These are phyloP conservation scores for Candida wancherniae DNA, from an alignment of 805 yeast species.

Conservation along the genomic window DNA sequence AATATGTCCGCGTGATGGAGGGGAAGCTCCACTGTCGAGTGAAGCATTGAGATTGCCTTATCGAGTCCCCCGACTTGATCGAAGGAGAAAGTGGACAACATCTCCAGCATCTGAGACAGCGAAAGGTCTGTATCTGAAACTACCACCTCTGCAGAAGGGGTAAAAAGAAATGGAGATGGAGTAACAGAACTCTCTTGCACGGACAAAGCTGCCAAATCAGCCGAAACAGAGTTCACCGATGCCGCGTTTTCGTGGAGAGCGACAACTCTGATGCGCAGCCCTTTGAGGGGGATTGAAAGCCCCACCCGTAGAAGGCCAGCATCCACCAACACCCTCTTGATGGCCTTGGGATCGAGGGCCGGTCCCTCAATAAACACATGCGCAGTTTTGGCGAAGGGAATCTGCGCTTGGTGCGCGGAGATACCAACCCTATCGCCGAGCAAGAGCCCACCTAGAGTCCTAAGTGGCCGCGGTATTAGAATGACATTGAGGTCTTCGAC, in stretches of 20 bases:
- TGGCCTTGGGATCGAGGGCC: conserved; percentile 19
- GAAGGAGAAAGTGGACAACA: too few species aligned
- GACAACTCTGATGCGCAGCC: conserved; percentile 21
- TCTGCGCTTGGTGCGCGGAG: conserved; percentile 38
- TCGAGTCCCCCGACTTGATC: conserved; percentile 72
- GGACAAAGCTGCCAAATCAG: conserved; percentile 11
- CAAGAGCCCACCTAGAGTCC: conserved; percentile 37
- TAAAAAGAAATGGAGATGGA: conserved; percentile 47
- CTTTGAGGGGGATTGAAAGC: conserved; percentile 24
- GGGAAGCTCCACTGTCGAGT: conserved; percentile 74
- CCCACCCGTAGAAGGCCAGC: conserved; percentile 62
- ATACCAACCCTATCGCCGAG: conserved; percentile 48
- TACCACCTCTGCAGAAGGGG: conserved; percentile 18
- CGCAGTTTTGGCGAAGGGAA: conserved; percentile 32
- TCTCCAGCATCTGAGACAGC: too few species aligned
- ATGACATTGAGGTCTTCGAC: conserved; percentile 32
- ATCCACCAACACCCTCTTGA: conserved; percentile 45
- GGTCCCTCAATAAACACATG: conserved; percentile 6
- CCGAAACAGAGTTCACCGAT: conserved; percentile 10
- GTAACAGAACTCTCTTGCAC: too few species aligned
- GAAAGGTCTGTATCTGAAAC: conserved; percentile 5
- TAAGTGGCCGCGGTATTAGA: conserved; percentile 21
- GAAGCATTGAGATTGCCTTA: conserved; percentile 55
- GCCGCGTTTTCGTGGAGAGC: conserved; percentile 22
- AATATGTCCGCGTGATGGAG: conserved; percentile 72